Base-by-base conservation (phyloP, 257 asterid species). In the Solanum rostratum region DNA sequence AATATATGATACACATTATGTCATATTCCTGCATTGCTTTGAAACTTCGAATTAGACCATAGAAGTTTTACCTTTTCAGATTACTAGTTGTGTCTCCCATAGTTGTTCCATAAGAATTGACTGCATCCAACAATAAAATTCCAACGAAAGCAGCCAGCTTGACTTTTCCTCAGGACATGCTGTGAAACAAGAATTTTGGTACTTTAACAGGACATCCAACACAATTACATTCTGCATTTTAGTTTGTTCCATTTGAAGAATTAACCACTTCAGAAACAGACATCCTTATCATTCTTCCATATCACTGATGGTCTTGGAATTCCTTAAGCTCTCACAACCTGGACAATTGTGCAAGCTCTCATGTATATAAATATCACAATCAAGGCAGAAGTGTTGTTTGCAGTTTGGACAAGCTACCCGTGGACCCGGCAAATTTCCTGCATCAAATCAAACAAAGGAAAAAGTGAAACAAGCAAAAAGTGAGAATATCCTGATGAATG, bases 301-400 rank as follows among this genome's bases (percentile, higher is more conserved):
- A 30, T 82, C 65, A 19, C 43, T 81, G 5, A 76, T 86, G n/a
- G 91, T 37, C 80, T 89, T 84, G 14, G 95, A 89, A 68, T 91
- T 94, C 33, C 90, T 89, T 86, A 90, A 91, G 90, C 98, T 91
- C 95, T 97, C 98, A 82, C 99, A 95, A 57, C 98, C 98, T 2
- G 98, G 99, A 89, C 99, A 96, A 53, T 96, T 96, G 86, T 96
- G 99, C 92, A 96, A 87, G 91, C 99, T 96, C 88, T 96, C 99
- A 11, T 96, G 99, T 74, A 96, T 93, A 87, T 97, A 97, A 84
- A 97, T 97, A 84, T 97, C 98, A 43, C 99, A 97, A 50, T 97
- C 98, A 10, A 97, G 97, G 88, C 99, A 95, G 88, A 97, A 95
- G 84, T 89, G 83, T 73, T 91, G 93, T 87, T 92, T 90, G 95